phyloP scores from a whole-genome alignment of 495 filamentous ascomycete species.

The Astrothelium macrocarpum region DNA sequence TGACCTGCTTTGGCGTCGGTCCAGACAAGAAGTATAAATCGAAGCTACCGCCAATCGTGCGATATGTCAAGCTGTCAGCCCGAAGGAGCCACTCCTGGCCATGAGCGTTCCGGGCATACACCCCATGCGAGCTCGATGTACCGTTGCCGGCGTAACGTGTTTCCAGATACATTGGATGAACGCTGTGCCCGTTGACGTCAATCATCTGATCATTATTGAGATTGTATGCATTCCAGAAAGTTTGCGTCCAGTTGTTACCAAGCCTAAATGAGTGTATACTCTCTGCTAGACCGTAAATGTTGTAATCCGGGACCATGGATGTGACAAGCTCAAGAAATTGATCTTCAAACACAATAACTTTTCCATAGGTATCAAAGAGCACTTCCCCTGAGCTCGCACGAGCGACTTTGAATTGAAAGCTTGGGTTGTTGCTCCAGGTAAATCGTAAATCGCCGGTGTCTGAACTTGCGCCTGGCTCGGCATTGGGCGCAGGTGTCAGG shows the following conservation, averaged over 20 bases:
- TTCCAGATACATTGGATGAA: constrained; percentile 22
- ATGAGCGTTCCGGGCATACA: constrained; percentile 22
- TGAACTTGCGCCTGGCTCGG: constrained; percentile 8
- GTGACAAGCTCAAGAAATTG: constrained; percentile 18
- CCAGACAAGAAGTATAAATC: constrained; percentile 22
- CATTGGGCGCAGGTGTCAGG: constrained; percentile 9
- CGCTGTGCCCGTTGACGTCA: constrained; percentile 42
- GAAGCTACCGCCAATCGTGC: constrained; percentile 21
- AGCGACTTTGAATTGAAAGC: constrained; percentile 17
- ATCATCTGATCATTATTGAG: constrained; percentile 73
- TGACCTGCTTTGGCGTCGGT: constrained; percentile 15
- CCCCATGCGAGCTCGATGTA: constrained; percentile 14
- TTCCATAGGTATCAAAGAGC: constrained; percentile 18
- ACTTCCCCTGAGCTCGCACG: constrained; percentile 13
- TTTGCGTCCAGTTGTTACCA: constrained; percentile 18
- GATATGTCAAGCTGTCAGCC: constrained; percentile 16
- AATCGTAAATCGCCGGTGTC: constrained; percentile 17
- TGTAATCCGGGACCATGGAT: constrained; percentile 14
- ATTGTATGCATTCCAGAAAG: constrained; percentile 35
- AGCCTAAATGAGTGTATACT: constrained; percentile 18
- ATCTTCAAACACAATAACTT: constrained; percentile 17
- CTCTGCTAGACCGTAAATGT: constrained; percentile 22
- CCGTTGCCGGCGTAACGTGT: constrained; percentile 17
- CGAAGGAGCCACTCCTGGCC: constrained; percentile 22
- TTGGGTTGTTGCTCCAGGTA: constrained; percentile 16